These are phyloP conservation scores for Penicillium sp. DNA, from an alignment of 2,329 filamentous ascomycete genomes.

Conservation along the genomic window DNA sequence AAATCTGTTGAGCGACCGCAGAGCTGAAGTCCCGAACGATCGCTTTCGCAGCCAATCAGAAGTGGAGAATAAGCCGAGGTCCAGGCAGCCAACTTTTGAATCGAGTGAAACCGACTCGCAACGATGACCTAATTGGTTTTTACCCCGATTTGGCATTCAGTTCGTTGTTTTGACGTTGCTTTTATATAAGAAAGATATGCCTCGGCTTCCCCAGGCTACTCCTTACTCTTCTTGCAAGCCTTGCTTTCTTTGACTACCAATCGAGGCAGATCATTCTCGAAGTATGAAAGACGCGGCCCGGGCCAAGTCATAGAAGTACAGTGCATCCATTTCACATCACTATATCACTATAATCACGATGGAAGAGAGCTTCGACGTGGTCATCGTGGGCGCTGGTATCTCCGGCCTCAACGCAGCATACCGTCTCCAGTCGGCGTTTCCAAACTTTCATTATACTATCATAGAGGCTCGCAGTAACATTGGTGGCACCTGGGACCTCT, in stretches of 20 bases:
- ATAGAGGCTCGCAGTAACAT: slow-evolving; percentile 47
- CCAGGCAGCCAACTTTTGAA: background rate
- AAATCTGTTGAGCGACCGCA: too few relatives aligned
- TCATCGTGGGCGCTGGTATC: slow-evolving; percentile 49
- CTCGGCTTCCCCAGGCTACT: background rate
- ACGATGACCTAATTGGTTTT: background rate
- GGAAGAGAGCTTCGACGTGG: slow-evolving; percentile 10
- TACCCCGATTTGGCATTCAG: background rate
- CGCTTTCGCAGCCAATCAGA: background rate
- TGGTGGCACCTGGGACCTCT: slow-evolving; percentile 53
- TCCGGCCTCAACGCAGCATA: slow-evolving; percentile 51
- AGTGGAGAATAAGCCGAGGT: background rate
- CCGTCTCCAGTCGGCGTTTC: slow-evolving; percentile 38
- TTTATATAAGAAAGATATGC: background rate
- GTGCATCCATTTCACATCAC: background rate
- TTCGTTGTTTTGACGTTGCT: background rate
- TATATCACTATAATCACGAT: background rate
- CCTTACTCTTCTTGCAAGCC: background rate
- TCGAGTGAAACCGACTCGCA: background rate
- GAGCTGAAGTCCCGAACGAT: background rate
- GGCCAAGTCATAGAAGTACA: background rate
- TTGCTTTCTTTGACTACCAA: background rate
- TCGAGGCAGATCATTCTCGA: background rate
- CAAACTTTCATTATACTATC: slow-evolving; percentile 43
- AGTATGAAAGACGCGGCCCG: background rate